These are phyloP conservation scores for Metschnikowia shivogae DNA, from an alignment of 805 yeast genomes.

Conservation along the genomic window DNA sequence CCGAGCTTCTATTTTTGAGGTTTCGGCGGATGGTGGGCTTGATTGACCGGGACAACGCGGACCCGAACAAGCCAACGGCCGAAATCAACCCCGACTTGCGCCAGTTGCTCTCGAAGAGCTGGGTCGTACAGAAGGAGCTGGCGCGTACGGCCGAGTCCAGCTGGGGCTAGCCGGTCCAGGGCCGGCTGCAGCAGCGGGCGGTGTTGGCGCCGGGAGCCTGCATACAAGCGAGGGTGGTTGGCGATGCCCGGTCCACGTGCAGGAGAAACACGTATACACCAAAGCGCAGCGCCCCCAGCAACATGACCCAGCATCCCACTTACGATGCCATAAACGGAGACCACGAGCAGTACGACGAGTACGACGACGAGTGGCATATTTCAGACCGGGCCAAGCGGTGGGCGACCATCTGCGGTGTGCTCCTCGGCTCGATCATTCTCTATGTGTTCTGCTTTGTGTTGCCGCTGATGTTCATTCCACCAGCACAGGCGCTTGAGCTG, in stretches of 20 bases:
- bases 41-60: constrained; percentile 53
- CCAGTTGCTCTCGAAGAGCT: constrained; percentile 52
- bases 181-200: too few species aligned
- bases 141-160: constrained; percentile 42
- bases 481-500: constrained; percentile 22
- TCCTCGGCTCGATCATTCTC: constrained; percentile 14
- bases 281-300: too few species aligned
- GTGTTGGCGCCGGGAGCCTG: too few species aligned
- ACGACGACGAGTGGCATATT: constrained; percentile 8
- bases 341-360: constrained; percentile 8
- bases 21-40: constrained; percentile 77
- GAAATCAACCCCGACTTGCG: constrained; percentile 53
- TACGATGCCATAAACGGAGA: constrained; percentile 7
- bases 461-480: constrained; percentile 35
- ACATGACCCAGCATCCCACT: background rate
- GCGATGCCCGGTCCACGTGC: too few species aligned
- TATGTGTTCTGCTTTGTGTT: constrained; percentile 31
- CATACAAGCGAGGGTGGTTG: too few species aligned
- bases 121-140: constrained; percentile 62
- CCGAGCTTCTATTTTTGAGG: constrained; percentile 76
- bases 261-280: too few species aligned
- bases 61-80: constrained; percentile 18
- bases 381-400: constrained; percentile 6
- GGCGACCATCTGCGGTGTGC: constrained; percentile 6
- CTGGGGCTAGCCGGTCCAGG: too few species aligned